These are phyloP conservation scores for Boletus tomentosulus DNA, from an alignment of 768 basidiomycete species.

Conservation along the genomic window DNA sequence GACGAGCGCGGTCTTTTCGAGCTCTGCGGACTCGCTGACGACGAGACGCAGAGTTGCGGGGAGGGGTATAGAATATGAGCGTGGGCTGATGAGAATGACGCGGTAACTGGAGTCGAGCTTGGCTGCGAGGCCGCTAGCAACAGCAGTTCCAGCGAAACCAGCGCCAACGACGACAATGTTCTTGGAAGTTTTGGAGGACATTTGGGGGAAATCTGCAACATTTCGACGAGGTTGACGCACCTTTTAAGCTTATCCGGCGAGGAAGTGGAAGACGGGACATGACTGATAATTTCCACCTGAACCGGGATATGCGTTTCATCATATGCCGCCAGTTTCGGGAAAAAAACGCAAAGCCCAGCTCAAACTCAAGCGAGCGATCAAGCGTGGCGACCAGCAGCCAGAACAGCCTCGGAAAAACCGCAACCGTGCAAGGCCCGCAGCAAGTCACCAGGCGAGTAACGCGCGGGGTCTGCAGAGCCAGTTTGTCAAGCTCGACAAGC, in stretches of 20 bases:
- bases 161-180: slow-evolving; percentile 59
- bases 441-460: slow-evolving; percentile 35
- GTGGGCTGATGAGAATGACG: slow-evolving; percentile 51
- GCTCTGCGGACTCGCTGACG: slow-evolving; percentile 32
- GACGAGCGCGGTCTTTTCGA: slow-evolving; percentile 45
- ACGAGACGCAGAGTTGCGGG: slow-evolving; percentile 51
- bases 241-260: not conserved
- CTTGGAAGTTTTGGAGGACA: slow-evolving; percentile 4
- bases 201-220: not conserved
- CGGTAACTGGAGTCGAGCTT: slow-evolving; percentile 48
- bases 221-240: not conserved
- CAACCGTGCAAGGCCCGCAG: slow-evolving; percentile 5
- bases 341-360: slow-evolving; percentile 70
- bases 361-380: slow-evolving; percentile 77
- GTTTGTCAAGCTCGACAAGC: slow-evolving; percentile 57
- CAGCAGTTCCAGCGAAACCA: slow-evolving; percentile 39
- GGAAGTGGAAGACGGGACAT: too few species aligned
- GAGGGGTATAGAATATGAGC: slow-evolving; percentile 48
- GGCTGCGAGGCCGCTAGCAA: slow-evolving; percentile 46
- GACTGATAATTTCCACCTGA: not conserved
- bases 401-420: slow-evolving; percentile 4
- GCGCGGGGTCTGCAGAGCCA: slow-evolving; percentile 62
- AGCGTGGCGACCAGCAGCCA: slow-evolving; percentile 64
- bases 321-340: slow-evolving; percentile 39
- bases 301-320: not conserved